These are phyloP conservation scores for Achlya hypogyna DNA, from an alignment of 352 stramenopile genomes.

Conservation along the genomic window DNA sequence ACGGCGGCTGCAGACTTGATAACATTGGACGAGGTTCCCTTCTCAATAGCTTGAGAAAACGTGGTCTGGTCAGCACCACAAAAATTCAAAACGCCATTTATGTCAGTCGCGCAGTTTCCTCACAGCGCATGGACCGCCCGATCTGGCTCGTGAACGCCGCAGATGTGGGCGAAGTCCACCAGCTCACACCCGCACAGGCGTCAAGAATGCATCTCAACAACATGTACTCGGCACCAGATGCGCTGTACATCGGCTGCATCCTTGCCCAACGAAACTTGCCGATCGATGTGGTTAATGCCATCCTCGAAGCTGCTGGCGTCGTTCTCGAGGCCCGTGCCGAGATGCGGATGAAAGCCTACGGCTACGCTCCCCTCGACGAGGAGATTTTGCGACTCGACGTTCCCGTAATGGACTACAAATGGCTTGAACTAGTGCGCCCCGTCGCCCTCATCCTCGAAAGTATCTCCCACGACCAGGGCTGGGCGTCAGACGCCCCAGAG, in stretches of 20 bases:
- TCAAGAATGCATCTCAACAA: neutral
- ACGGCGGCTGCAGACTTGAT: no score
- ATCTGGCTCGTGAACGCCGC: constrained; percentile 9
- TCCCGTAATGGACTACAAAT: neutral
- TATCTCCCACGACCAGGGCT: neutral
- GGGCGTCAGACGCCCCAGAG: neutral
- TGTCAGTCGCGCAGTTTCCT: no score
- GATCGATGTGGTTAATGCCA: neutral
- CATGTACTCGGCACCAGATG: neutral
- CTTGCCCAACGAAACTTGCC: neutral
- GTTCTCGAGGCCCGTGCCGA: neutral
- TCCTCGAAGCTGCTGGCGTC: neutral
- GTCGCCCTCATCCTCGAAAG: neutral
- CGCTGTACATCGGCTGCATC: neutral
- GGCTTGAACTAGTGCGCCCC: neutral
- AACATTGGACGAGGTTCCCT: no score
- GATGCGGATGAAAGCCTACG: neutral
- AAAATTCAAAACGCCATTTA: no score
- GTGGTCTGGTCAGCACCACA: no score
- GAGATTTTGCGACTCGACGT: neutral
- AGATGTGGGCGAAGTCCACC: neutral
- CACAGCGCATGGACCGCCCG: neutral
- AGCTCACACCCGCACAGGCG: neutral
- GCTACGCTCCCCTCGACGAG: neutral
- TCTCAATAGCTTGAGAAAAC: no score